Conservation (phyloP, 2,329 filamentous ascomycete species). For the Parafenestella ontariensis region DNA sequence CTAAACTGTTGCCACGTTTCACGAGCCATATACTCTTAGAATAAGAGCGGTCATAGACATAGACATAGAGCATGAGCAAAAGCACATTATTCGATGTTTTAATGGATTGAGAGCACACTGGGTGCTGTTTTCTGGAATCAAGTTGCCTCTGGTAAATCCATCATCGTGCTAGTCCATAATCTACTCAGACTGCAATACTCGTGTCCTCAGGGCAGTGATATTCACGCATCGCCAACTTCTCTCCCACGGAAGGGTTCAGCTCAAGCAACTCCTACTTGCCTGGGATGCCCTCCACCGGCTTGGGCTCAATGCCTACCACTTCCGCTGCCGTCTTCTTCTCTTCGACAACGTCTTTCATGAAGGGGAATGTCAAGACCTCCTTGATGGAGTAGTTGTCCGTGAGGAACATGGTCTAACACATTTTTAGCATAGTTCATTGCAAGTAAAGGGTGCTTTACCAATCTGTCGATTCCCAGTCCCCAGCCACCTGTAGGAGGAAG, state of each 20-base stretch:
- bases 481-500: conserved; percentile 91
- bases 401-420: too few relatives aligned
- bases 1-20: not conserved
- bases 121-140: not conserved
- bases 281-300: conserved; percentile 66
- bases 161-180: not conserved
- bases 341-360: conserved; percentile 79
- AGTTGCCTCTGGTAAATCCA: not conserved
- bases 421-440: too few relatives aligned
- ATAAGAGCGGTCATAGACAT: not conserved
- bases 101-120: not conserved
- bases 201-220: not conserved
- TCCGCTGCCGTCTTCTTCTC: conserved; percentile 62
- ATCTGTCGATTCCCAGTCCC: conserved; percentile 93
- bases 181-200: not conserved
- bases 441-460: too few relatives aligned
- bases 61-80: not conserved
- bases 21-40: not conserved
- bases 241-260: not conserved
- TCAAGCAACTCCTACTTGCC: conserved; percentile 25
- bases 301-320: conserved; percentile 65
- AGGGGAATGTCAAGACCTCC: conserved; percentile 94
- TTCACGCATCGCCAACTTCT: not conserved
- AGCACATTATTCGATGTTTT: not conserved
- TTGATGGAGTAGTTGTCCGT: conserved; percentile 76